Percentiles rank a stretch among this genome's conserved stretches.
These are phyloP conservation scores for Entomortierella parvispora DNA, from an alignment of 192 early-diverging fungal species.

Conservation along the genomic window DNA sequence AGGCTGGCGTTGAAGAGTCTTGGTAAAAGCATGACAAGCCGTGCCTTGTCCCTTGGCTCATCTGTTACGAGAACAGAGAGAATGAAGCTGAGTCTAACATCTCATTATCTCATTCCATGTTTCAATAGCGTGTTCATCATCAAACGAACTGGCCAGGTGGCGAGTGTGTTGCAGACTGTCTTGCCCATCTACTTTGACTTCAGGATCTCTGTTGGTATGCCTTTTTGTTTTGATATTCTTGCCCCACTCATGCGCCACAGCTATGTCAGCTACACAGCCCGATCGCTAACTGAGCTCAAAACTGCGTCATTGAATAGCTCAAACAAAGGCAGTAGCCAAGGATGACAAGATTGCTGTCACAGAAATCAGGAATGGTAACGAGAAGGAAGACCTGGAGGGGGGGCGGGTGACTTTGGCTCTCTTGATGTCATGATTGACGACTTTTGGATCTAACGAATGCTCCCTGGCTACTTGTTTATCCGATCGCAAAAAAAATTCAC, in stretches of 20 bases:
- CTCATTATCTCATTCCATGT: background rate
- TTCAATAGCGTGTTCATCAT: slow-evolving; percentile 35
- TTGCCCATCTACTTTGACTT: slow-evolving; percentile 49
- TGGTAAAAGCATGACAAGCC: slow-evolving; percentile 12
- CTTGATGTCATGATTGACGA: background rate
- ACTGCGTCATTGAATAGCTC: slow-evolving; percentile 8
- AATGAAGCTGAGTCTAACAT: too few species aligned
- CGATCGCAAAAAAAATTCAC: too few species aligned
- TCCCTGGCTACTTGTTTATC: background rate
- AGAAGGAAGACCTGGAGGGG: background rate
- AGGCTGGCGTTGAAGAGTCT: slow-evolving; percentile 45
- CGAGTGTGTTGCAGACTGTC: slow-evolving; percentile 24
- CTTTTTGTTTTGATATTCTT: too few species aligned
- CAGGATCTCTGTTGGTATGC: slow-evolving; percentile 43
- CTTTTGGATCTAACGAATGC: background rate
- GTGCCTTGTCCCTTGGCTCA: background rate
- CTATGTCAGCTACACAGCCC: too few species aligned
- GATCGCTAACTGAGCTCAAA: too few species aligned
- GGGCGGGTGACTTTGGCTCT: background rate
- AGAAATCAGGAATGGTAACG: slow-evolving; percentile 40
- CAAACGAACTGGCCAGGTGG: slow-evolving; percentile 31
- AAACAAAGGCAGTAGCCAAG: slow-evolving; percentile 40
- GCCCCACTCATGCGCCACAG: too few species aligned
- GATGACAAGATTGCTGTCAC: slow-evolving; percentile 34
- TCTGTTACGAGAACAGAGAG: background rate